Conservation (phyloP, 257 asterid genomes). For the Fraxinus anomala region DNA sequence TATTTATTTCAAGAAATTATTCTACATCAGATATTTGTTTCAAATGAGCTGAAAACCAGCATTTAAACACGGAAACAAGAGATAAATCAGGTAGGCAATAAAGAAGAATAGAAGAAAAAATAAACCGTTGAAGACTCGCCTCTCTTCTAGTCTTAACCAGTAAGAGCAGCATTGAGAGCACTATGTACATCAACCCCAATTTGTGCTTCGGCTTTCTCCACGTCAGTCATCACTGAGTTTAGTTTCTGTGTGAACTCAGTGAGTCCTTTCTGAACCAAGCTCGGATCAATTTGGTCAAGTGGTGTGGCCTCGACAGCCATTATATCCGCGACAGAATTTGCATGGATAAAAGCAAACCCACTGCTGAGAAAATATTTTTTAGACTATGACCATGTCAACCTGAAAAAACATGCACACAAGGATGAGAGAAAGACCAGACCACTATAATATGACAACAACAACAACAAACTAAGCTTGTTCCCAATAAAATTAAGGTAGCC, state of each 20-base stretch:
- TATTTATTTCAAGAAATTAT: conserved; percentile 42
- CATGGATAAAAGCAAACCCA: conserved; percentile 80
- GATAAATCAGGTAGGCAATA: conserved; percentile 23
- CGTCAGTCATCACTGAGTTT: conserved; percentile 67
- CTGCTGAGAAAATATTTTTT: conserved; percentile 70
- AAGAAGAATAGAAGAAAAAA: neutral
- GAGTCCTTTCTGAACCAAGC: conserved; percentile 68
- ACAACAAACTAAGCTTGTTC: neutral
- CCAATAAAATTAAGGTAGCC: neutral
- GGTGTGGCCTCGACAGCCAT: conserved; percentile 78
- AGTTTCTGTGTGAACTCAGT: conserved; percentile 73
- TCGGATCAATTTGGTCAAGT: conserved; percentile 61
- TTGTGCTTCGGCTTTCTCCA: conserved; percentile 88
- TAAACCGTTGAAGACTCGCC: conserved; percentile 1
- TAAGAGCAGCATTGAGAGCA: conserved; percentile 79
- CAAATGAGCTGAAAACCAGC: conserved; percentile 31
- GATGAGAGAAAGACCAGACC: neutral
- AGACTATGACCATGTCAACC: conserved; percentile 92
- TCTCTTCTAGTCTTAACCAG: conserved; percentile 42
- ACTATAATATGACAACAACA: neutral
- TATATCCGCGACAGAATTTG: conserved; percentile 73
- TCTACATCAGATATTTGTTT: conserved; percentile 22
- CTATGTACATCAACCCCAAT: conserved; percentile 83
- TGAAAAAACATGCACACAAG: conserved; percentile 22
- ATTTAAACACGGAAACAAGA: conserved; percentile 30